A percentile compares a stretch with the other conserved stretches of the same genome.
Evolutionary conservation across 805 yeast genomes (phyloP).

Genomic region (Lipomyces chichibuensis): DNA sequence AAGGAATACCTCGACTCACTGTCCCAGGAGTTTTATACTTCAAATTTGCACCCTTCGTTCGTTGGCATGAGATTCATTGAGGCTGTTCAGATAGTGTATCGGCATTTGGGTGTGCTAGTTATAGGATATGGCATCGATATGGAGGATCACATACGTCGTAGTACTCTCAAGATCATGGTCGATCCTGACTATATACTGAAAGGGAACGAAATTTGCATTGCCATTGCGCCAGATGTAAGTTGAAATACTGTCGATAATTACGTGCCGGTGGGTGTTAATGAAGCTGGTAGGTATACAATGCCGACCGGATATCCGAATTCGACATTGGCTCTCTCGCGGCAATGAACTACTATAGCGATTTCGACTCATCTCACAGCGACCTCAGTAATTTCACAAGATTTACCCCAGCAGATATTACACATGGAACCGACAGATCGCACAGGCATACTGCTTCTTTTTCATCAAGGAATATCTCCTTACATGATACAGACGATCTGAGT

Average conservation of each 20-base stretch:
- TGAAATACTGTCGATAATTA: neutral
- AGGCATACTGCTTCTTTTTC: neutral
- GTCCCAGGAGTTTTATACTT: conserved; percentile 18
- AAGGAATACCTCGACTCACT: conserved; percentile 13
- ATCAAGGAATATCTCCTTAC: neutral
- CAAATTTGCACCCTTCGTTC: conserved; percentile 14
- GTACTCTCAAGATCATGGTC: conserved; percentile 12
- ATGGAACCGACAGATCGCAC: neutral
- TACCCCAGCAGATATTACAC: conserved; percentile 18
- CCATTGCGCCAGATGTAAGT: conserved; percentile 17
- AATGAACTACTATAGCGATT: conserved; percentile 1
- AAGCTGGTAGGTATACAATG: conserved; percentile 9
- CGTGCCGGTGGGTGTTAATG: neutral
- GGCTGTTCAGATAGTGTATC: conserved; percentile 14
- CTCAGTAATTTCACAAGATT: neutral
- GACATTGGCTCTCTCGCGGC: conserved; percentile 6
- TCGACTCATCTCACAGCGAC: neutral
- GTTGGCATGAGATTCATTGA: conserved; percentile 20
- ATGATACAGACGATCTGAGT: neutral
- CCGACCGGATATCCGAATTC: conserved; percentile 18
- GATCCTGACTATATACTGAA: conserved; percentile 14
- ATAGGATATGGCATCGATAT: conserved; percentile 17
- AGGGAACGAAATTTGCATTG: conserved; percentile 21
- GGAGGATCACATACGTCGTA: conserved; percentile 11
- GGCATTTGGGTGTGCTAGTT: conserved; percentile 17